Evolutionary conservation across 441 rosid species (phyloP), one percentile per base, ranked within the genome.

Genomic region (Macaranga tanarius): DNA sequence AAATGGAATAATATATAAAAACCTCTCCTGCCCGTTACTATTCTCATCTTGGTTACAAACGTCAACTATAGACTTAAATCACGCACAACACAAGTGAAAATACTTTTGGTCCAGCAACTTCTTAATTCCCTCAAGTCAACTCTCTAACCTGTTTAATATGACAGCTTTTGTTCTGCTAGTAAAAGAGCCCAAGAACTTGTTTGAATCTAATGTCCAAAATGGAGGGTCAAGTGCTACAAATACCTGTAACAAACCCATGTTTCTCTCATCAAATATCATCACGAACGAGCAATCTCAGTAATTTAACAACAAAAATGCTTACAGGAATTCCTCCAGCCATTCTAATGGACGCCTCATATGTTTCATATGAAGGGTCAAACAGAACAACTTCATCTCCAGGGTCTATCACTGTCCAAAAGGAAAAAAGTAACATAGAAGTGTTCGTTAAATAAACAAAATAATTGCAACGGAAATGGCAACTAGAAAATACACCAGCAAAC

Each of bases 281-380:
- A 55, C 10, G 20, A 28, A 28, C 19, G 19, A 62, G 45, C 62
- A 17, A 48, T 11, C 15, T 15, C 51, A 48, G 4, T 13, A 11
- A 45, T 54, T 13, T 44, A 4, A 31, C 9, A 48, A 70, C 15
- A 50, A 65, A 28, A 54, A 65, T 48, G 25, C 85, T 80, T 72
- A 88, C 92, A 19, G 89, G 88, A 25, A 82, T 76, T 40, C 89
- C 93, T 25, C 93, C 88, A 54, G 87, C 89, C 78, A 87, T 72
- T 59, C 77, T 76, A 55, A 89, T 83, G 79, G 79, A 70, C 31
- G 79, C 88, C n/a, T 76, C 87, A 19, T 87, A 89, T 16, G 91
- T 81, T 76, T 87, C 88, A 72, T 77, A 85, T 17, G 82, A 75
- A 72, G 93, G 93, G 48, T 83, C 91, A 73, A 89, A 89, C 65